phyloP scores from a whole-genome alignment of 2,329 filamentous ascomycete genomes.

The Dothideomycetes sp. region DNA sequence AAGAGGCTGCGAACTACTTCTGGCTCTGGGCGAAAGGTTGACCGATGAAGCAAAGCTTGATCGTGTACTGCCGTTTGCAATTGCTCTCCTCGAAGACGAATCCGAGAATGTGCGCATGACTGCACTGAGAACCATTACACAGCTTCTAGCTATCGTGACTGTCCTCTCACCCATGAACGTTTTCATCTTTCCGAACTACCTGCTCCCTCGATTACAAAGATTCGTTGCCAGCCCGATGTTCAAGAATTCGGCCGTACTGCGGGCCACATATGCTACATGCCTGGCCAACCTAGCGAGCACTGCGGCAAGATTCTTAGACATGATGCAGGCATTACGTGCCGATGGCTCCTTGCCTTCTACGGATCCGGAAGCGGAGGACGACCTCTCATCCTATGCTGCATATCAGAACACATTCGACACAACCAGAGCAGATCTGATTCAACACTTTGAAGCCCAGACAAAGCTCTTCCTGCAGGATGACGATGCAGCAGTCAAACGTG shows the following conservation, averaged over 20 bases:
- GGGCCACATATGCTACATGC: constrained; percentile 88
- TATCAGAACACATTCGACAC: constrained; percentile 82
- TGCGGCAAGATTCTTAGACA: constrained; percentile 75
- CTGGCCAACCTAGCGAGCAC: constrained; percentile 81
- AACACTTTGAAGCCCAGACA: constrained; percentile 77
- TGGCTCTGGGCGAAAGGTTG: constrained; percentile 83
- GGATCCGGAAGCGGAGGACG: constrained; percentile 71
- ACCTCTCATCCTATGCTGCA: constrained; percentile 55
- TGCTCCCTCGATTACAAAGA: constrained; percentile 49
- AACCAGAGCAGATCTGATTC: constrained; percentile 71
- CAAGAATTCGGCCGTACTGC: constrained; percentile 52
- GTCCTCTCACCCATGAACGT: constrained; percentile 72
- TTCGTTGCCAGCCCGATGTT: constrained; percentile 46
- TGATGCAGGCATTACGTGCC: constrained; percentile 77
- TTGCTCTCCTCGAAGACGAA: constrained; percentile 71
- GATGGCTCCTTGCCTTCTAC: constrained; percentile 71
- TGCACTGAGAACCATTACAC: constrained; percentile 76
- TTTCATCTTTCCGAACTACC: constrained; percentile 58
- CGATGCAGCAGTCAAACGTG: constrained; percentile 76
- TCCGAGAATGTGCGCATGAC: constrained; percentile 78
- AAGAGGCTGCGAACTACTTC: constrained; percentile 78
- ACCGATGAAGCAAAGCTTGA: constrained; percentile 96
- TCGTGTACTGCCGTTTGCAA: constrained; percentile 80
- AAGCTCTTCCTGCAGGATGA: constrained; percentile 82
- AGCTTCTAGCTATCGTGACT: constrained; percentile 76